Base-by-base conservation (phyloP, 768 basidiomycete genomes). In the Paxillus rubicundulus region DNA sequence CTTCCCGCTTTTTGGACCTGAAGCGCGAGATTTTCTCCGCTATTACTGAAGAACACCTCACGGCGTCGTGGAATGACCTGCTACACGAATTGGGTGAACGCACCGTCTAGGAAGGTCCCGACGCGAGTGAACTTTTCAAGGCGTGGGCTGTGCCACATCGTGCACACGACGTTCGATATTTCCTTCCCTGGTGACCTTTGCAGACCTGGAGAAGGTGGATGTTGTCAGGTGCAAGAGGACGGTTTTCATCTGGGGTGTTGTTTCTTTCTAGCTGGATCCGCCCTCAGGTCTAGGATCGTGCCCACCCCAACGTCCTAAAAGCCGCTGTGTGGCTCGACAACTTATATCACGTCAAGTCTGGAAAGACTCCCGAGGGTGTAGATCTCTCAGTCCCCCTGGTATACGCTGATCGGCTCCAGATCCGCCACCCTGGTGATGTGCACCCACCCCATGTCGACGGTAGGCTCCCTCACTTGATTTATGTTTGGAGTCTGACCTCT, bases 361-460 rank as follows among this genome's bases (percentile, higher is more conserved):
- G 66, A 12, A 63, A 61, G 27, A 63, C 60, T 17, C 62, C 70
- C 18, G 77, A 81, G 17, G 79, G 79, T 10, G 82, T 89, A 14
- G 82, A 87, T 57, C 72, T 87, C 30, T 71, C 75, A 7, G 74
- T 79, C 4, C 84, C 87, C 16, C 69, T 91, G 53, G 78, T 73
- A 13, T 91, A 92, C 55, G 86, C 85, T 0, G 87, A 90, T 64
- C 74, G 86, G 32, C 84, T 88, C 66, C 80, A 86, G 32, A 89
- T 90, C 55, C 76, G 89, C 47, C 81, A 82, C 53, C 84, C 87
- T 1, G 86, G 86, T 16, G 61, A 70, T 39, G 56, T 67, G 3
- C 80, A 84, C 52, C 77, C 77, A 4, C 80, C 80, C 5, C 82
- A 82, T 53, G 67, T 81, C 21, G 81, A 82, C 51, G 69, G 81